Conservation (phyloP, 1,284 basidiomycete species). For the Psilocybe mexicana region DNA sequence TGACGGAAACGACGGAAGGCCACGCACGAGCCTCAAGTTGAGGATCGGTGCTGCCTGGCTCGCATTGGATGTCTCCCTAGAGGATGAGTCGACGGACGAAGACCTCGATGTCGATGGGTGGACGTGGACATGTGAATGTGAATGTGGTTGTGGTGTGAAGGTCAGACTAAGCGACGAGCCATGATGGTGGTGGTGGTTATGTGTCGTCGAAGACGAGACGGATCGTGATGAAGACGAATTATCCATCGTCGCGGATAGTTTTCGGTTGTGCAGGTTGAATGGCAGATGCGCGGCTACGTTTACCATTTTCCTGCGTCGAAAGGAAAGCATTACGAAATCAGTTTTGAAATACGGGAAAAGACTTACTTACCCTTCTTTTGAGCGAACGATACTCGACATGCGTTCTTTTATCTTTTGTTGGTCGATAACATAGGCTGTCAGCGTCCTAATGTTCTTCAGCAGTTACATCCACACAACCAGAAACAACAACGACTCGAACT, state of each 20-base stretch:
- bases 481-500: neutral
- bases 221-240: conserved; percentile 32
- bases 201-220: conserved; percentile 20
- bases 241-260: conserved; percentile 31
- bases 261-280: conserved; percentile 54
- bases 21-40: conserved; percentile 4
- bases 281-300: conserved; percentile 57
- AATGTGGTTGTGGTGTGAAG: neutral
- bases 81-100: neutral
- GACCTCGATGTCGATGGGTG: neutral
- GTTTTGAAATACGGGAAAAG: neutral
- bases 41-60: neutral
- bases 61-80: neutral
- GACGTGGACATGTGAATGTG: neutral
- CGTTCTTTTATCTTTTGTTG: conserved; percentile 53
- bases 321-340: neutral
- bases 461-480: neutral
- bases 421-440: conserved; percentile 32
- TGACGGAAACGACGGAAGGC: neutral
- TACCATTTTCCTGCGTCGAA: conserved; percentile 57
- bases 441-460: neutral
- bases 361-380: conserved; percentile 56
- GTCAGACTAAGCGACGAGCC: conserved; percentile 19
- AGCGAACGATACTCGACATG: conserved; percentile 51
- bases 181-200: conserved; percentile 17